Evolutionary conservation across 768 basidiomycete genomes (phyloP).

Genomic region (Lactarius evosmus): DNA sequence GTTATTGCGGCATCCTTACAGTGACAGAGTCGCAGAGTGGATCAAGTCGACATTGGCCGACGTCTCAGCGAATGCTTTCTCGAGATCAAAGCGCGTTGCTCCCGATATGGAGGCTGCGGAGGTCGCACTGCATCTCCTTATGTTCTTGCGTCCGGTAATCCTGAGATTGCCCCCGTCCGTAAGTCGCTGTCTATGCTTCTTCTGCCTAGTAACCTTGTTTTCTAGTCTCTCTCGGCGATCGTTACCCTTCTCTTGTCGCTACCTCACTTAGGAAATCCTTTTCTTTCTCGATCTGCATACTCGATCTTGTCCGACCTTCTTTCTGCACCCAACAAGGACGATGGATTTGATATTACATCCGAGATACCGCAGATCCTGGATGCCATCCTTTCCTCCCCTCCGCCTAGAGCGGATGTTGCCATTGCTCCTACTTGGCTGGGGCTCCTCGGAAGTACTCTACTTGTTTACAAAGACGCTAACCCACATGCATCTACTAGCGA

Average conservation of each 20-base stretch:
- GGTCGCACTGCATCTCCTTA: conserved; percentile 72
- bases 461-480: conserved; percentile 55
- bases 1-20: conserved; percentile 78
- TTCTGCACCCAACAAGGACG: conserved; percentile 48
- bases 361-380: conserved; percentile 60
- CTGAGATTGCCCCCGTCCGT: conserved; percentile 65
- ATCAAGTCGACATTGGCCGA: conserved; percentile 62
- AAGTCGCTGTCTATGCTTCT: conserved; percentile 35
- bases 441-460: conserved; percentile 69
- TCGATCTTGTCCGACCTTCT: conserved; percentile 83
- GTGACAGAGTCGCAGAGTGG: conserved; percentile 79
- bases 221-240: conserved; percentile 70
- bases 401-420: conserved; percentile 62
- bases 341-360: conserved; percentile 46
- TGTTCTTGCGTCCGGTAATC: conserved; percentile 63
- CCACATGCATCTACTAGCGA: conserved; percentile 50
- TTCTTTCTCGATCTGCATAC: conserved; percentile 85
- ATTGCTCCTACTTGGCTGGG: conserved; percentile 76
- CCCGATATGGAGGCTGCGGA: conserved; percentile 60
- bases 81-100: conserved; percentile 57
- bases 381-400: conserved; percentile 65
- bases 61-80: conserved; percentile 56
- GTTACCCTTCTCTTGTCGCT: conserved; percentile 71
- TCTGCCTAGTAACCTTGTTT: conserved; percentile 20
- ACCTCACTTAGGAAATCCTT: conserved; percentile 84